Evolutionary conservation across 192 early-diverging fungal species (phyloP).

Genomic region (Geosiphon pyriformis): DNA sequence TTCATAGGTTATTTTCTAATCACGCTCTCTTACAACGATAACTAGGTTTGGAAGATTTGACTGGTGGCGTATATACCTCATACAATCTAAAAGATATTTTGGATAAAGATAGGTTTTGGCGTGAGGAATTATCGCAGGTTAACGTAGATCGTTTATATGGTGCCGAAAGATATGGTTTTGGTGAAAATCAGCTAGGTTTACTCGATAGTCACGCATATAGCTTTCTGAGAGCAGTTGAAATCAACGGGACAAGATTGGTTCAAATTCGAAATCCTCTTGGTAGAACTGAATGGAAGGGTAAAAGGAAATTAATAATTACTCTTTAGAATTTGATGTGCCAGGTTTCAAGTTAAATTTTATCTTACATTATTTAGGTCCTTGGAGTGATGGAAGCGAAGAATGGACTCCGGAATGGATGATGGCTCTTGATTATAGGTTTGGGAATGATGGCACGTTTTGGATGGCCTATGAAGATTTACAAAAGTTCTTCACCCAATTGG

Average conservation of each 20-base stretch:
- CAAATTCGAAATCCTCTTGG: constrained; percentile 51
- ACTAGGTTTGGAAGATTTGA: constrained; percentile 42
- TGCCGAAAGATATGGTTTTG: no score
- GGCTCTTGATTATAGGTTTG: constrained; percentile 26
- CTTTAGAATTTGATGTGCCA: neutral
- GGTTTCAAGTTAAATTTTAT: neutral
- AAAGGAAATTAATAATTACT: neutral
- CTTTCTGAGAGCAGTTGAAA: constrained; percentile 41
- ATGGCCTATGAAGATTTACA: constrained; percentile 35
- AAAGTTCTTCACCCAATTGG: constrained; percentile 30
- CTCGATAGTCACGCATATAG: constrained; percentile 46
- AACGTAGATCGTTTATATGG: constrained; percentile 37
- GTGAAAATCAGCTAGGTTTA: no score
- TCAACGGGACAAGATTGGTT: constrained; percentile 27
- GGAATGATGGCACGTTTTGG: constrained; percentile 37
- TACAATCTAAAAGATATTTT: constrained; percentile 42
- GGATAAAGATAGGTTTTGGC: constrained; percentile 48
- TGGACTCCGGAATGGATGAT: constrained; percentile 34
- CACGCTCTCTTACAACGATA: no score
- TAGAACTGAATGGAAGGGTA: constrained; percentile 48
- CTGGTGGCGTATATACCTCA: constrained; percentile 41
- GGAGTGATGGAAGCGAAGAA: constrained; percentile 35
- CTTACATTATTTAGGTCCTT: no score
- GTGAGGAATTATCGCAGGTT: constrained; percentile 43
- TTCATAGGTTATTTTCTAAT: no score